A percentile compares a stretch with the other conserved stretches of the same genome.
Conservation (phyloP, 2,329 filamentous ascomycete genomes). For the Scopulariopsis brevicaulis region DNA sequence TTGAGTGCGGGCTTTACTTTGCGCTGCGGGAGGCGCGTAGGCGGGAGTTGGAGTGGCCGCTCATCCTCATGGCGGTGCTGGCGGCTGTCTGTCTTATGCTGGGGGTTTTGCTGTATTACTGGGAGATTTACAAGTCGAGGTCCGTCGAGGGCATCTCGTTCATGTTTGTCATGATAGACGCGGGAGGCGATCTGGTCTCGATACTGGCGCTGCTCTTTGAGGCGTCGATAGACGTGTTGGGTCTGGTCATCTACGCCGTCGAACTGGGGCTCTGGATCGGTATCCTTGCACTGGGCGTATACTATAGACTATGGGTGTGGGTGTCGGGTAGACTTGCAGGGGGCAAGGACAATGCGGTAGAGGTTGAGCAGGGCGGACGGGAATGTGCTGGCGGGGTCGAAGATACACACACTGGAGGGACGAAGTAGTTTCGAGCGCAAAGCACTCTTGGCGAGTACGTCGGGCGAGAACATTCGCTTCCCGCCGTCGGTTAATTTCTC, state of each 20-base stretch:
- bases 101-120: conserved; percentile 1
- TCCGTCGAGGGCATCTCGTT: conserved; percentile 2
- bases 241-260: background rate
- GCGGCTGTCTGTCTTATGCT: conserved; percentile 1
- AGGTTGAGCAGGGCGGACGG: background rate
- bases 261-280: conserved; percentile 3
- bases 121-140: conserved; percentile 3
- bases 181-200: conserved; percentile 1
- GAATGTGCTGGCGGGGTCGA: background rate
- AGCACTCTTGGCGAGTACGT: background rate
- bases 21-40: background rate
- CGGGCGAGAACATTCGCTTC: background rate
- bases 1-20: conserved; percentile 1
- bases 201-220: background rate
- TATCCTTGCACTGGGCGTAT: background rate
- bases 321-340: background rate
- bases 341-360: background rate
- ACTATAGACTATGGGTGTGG: conserved; percentile 1
- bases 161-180: conserved; percentile 1
- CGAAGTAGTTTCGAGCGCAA: background rate
- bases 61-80: background rate
- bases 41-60: background rate
- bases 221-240: background rate
- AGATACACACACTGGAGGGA: background rate
- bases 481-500: background rate